phyloP scores from a whole-genome alignment of 2,329 filamentous ascomycete species.

The Claviceps humidiphila region DNA sequence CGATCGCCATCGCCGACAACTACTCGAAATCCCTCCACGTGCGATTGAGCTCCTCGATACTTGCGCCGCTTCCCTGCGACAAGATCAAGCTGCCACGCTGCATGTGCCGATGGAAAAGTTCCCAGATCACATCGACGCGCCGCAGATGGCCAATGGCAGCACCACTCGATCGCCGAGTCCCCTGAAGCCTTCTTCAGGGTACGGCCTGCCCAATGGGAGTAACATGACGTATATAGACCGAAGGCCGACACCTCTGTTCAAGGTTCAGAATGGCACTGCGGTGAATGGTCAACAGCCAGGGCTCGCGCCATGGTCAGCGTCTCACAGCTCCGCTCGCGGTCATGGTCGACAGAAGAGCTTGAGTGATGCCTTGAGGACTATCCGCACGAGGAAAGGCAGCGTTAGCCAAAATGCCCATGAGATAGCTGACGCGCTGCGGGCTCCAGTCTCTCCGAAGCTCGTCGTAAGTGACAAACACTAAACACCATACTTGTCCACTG shows the following conservation, averaged over 20 bases:
- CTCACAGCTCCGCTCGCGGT: constrained; percentile 23
- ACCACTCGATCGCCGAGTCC: constrained; percentile 16
- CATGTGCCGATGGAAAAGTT: constrained; percentile 38
- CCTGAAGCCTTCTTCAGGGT: constrained; percentile 13
- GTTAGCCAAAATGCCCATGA: constrained; percentile 89
- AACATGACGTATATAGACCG: constrained; percentile 13
- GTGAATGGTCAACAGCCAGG: not conserved
- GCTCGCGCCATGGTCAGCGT: constrained; percentile 15
- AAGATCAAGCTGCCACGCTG: not conserved
- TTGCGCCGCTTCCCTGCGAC: not conserved
- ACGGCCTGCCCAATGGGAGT: constrained; percentile 14
- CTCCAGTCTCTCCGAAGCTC: constrained; percentile 76
- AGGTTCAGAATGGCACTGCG: constrained; percentile 2
- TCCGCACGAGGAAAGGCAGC: constrained; percentile 68
- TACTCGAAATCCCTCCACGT: not conserved
- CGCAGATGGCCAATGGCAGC: constrained; percentile 15
- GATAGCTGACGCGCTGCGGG: constrained; percentile 78
- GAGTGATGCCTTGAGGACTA: constrained; percentile 73
- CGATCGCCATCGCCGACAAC: not conserved
- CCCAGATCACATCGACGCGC: constrained; percentile 37
- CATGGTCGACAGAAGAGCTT: constrained; percentile 76
- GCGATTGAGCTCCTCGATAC: not conserved
- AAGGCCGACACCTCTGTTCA: constrained; percentile 2
- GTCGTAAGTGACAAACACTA: constrained; percentile 44
- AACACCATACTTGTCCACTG: too few relatives aligned